A percentile compares a stretch with the other conserved stretches of the same genome.
phyloP scores from a whole-genome alignment of 768 basidiomycete genomes.

The Nidula microcarpa region DNA sequence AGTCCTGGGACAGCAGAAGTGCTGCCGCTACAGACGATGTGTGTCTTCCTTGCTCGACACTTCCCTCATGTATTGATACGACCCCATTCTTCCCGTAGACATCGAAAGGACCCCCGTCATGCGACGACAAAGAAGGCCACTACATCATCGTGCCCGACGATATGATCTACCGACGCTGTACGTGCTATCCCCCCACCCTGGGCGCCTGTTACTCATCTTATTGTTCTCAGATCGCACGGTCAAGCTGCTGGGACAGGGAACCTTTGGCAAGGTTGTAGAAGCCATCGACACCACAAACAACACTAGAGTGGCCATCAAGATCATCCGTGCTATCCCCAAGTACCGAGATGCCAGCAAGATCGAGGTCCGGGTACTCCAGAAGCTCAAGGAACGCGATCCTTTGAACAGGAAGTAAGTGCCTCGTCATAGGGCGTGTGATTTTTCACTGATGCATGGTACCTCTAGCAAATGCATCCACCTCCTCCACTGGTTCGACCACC shows the following conservation, averaged over 20 bases:
- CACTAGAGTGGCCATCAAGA: slow-evolving; percentile 91
- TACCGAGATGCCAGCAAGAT: slow-evolving; percentile 99
- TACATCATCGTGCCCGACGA: slow-evolving; percentile 94
- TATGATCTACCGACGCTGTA: slow-evolving; percentile 83
- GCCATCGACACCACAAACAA: slow-evolving; percentile 78
- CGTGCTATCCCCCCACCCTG: slow-evolving; percentile 20
- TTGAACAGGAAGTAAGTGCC: slow-evolving; percentile 77
- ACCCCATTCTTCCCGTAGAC: slow-evolving; percentile 37
- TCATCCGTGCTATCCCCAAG: slow-evolving; percentile 97
- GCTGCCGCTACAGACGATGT: slow-evolving; percentile 68
- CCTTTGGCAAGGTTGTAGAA: slow-evolving; percentile 98
- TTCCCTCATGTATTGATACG: slow-evolving; percentile 20
- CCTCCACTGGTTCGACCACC: slow-evolving; percentile 91
- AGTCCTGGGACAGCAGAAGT: slow-evolving; percentile 67
- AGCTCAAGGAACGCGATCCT: slow-evolving; percentile 87
- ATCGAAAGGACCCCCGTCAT: slow-evolving; percentile 66
- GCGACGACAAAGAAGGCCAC: slow-evolving; percentile 98
- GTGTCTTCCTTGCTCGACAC: slow-evolving; percentile 24
- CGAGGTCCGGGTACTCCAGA: slow-evolving; percentile 91
- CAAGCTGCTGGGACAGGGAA: slow-evolving; percentile 90
- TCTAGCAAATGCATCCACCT: slow-evolving; percentile 96
- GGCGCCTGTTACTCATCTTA: slow-evolving; percentile 10
- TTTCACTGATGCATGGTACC: slow-evolving; percentile 1
- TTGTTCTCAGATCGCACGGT: slow-evolving; percentile 78
- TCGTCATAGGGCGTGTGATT: neutral